Percentiles rank a stretch among this genome's conserved stretches.
phyloP scores from a whole-genome alignment of 2,329 filamentous ascomycete genomes.

The Penicillium sp. region DNA sequence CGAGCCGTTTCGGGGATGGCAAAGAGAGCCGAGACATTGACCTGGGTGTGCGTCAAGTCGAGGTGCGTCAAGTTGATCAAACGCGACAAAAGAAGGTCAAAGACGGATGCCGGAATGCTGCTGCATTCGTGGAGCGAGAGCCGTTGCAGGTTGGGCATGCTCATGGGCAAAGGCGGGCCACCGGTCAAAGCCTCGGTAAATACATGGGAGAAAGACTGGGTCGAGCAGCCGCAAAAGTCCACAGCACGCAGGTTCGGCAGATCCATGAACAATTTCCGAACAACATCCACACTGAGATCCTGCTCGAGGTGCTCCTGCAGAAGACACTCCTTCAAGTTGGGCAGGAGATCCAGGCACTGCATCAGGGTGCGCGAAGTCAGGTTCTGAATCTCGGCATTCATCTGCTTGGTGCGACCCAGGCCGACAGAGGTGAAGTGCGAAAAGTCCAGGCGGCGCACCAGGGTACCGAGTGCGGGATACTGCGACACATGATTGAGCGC shows the following conservation, averaged over 20 bases:
- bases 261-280: constrained; percentile 66
- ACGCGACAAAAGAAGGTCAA: constrained; percentile 67
- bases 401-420: constrained; percentile 68
- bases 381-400: constrained; percentile 70
- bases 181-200: constrained; percentile 55
- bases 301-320: constrained; percentile 77
- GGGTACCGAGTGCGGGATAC: constrained; percentile 65
- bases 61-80: constrained; percentile 67
- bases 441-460: constrained; percentile 76
- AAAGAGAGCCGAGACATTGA: constrained; percentile 66
- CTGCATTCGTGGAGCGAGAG: constrained; percentile 76
- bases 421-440: constrained; percentile 80
- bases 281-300: constrained; percentile 64
- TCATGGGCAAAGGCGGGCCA: constrained; percentile 47
- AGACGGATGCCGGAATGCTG: constrained; percentile 62
- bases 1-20: constrained; percentile 66
- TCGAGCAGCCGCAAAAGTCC: constrained; percentile 74
- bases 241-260: constrained; percentile 62
- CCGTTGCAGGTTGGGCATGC: constrained; percentile 57
- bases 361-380: constrained; percentile 69
- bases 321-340: constrained; percentile 71
- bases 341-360: constrained; percentile 66
- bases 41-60: constrained; percentile 71
- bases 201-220: constrained; percentile 60
- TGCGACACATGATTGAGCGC: constrained; percentile 65